Conservation (phyloP, 768 basidiomycete species). For the Kwoniella sp. region DNA sequence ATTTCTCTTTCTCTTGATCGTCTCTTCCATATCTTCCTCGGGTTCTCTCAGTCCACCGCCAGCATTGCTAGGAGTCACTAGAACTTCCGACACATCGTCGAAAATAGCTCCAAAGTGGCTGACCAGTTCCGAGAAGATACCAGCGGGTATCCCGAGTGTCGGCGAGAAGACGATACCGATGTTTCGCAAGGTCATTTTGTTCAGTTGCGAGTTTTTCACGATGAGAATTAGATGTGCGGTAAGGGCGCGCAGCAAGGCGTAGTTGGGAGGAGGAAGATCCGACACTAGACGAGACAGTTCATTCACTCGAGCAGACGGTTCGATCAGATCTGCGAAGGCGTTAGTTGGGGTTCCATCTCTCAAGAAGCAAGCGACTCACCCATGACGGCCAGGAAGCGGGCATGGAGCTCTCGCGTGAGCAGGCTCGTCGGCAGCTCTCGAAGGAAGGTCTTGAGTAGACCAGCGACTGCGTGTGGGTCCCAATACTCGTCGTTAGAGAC, state of each 20-base stretch:
- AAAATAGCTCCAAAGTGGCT: slow-evolving; percentile 91
- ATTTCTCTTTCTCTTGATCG: slow-evolving; percentile 43
- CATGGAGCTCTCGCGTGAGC: slow-evolving; percentile 86
- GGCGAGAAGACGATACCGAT: slow-evolving; percentile 99
- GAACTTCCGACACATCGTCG: slow-evolving; percentile 58
- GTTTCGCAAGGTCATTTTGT: slow-evolving; percentile 99
- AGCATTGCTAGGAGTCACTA: neutral
- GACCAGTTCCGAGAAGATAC: slow-evolving; percentile 91
- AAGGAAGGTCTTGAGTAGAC: slow-evolving; percentile 87
- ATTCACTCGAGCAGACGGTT: slow-evolving; percentile 80
- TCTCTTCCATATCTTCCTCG: slow-evolving; percentile 28
- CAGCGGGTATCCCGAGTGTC: slow-evolving; percentile 95
- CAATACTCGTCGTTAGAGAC: slow-evolving; percentile 85
- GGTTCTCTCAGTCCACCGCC: neutral
- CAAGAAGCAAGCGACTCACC: slow-evolving; percentile 62
- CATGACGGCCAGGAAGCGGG: slow-evolving; percentile 87
- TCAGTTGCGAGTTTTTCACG: slow-evolving; percentile 81
- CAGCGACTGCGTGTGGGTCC: slow-evolving; percentile 97
- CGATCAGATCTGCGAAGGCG: slow-evolving; percentile 70
- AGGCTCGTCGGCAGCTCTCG: slow-evolving; percentile 92
- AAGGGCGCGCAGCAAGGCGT: slow-evolving; percentile 87
- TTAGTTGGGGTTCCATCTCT: neutral
- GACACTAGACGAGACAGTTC: slow-evolving; percentile 86
- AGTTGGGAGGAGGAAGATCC: slow-evolving; percentile 85
- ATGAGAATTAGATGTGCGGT: slow-evolving; percentile 93